Conservation (phyloP, 2,329 filamentous ascomycete species). For the Aureobasidium lini region DNA sequence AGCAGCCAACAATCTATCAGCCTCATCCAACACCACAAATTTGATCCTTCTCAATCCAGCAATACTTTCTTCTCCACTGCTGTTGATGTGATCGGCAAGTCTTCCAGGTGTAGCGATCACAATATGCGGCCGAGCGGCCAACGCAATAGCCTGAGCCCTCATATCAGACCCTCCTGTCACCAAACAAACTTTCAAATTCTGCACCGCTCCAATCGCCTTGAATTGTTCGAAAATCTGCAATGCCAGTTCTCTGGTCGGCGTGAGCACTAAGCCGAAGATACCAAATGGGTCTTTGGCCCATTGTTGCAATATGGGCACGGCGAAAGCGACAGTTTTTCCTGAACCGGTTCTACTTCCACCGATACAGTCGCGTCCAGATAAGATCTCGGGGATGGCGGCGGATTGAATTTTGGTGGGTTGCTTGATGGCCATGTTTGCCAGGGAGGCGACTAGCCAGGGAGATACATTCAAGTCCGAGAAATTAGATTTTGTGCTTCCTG, state of each 20-base stretch:
- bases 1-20: constrained; percentile 74
- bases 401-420: constrained; percentile 89
- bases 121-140: constrained; percentile 76
- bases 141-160: constrained; percentile 77
- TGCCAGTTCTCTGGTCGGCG: constrained; percentile 84
- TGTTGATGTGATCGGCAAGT: constrained; percentile 86
- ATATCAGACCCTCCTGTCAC: constrained; percentile 91
- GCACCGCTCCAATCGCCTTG: constrained; percentile 81
- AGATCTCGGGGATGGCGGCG: constrained; percentile 83
- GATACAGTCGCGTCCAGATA: constrained; percentile 88
- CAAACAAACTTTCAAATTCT: constrained; percentile 80
- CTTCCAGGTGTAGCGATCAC: constrained; percentile 92
- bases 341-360: constrained; percentile 92
- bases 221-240: constrained; percentile 96
- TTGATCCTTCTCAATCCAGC: constrained; percentile 69
- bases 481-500: constrained; percentile 21
- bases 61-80: constrained; percentile 84
- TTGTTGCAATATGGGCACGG: constrained; percentile 85
- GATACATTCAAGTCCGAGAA: constrained; percentile 26
- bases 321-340: constrained; percentile 94
- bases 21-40: constrained; percentile 91
- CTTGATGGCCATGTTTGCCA: constrained; percentile 71
- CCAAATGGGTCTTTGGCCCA: constrained; percentile 90
- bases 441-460: constrained; percentile 73
- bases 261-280: constrained; percentile 83